A percentile compares a stretch with the other conserved stretches of the same genome.
These are phyloP conservation scores for Agarophyton chilense DNA, from an alignment of 23 red algal species.

Conservation along the genomic window DNA sequence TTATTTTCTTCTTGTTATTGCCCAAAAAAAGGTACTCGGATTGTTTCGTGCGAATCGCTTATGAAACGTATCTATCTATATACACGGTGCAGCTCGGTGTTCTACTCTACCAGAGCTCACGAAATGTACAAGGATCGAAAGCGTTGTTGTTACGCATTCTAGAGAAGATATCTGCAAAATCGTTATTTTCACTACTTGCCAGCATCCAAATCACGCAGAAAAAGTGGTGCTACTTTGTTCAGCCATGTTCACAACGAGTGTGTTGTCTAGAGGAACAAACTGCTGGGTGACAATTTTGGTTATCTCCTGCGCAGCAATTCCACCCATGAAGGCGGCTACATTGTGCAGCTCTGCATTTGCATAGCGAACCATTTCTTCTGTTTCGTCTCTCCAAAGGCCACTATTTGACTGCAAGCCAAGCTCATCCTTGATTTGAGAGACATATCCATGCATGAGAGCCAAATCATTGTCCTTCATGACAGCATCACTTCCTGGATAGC, in stretches of 20 bases:
- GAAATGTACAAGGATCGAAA: not conserved
- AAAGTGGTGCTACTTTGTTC: conserved; percentile 58
- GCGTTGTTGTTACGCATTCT: conserved; percentile 51
- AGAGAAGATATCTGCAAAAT: too few species aligned
- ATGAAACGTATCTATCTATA: not conserved
- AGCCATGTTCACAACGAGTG: conserved; percentile 77
- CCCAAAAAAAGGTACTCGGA: too few species aligned
- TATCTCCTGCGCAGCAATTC: conserved; percentile 88
- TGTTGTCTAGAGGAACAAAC: conserved; percentile 86
- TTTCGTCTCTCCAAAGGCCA: conserved; percentile 54
- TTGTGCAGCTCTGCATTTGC: conserved; percentile 75
- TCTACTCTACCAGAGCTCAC: not conserved
- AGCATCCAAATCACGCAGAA: conserved; percentile 24
- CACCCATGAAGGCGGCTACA: conserved; percentile 81
- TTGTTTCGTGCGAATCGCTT: too few species aligned
- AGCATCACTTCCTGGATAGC: conserved; percentile 37
- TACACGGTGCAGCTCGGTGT: not conserved
- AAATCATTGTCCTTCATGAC: conserved; percentile 24
- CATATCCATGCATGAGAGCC: conserved; percentile 21
- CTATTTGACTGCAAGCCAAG: conserved; percentile 31
- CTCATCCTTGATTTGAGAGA: conserved; percentile 41
- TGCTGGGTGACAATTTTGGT: conserved; percentile 88
- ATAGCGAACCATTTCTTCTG: conserved; percentile 79
- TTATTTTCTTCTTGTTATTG: too few species aligned
- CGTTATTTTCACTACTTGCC: too few species aligned